Evolutionary conservation across 306 rosid genomes (phyloP).

Genomic region (cucumber (Cucumis sativus)): Cucumber_9930_V3 NC_026657.2:29739501-29740000

Average conservation of each 20-base stretch:
- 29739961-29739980: too few species aligned
- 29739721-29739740: not conserved
- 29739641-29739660: not conserved
- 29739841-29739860: too few species aligned
- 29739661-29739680: not conserved
- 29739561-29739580: not conserved
- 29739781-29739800: not conserved
- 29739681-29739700: not conserved
- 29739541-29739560: not conserved
- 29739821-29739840: too few species aligned
- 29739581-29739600: not conserved
- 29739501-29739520: not conserved
- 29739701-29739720: not conserved
- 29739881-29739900: too few species aligned
- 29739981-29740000: not conserved
- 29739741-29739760: not conserved
- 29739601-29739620: not conserved
- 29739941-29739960: too few species aligned
- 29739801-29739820: too few species aligned
- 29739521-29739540: not conserved
- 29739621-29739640: not conserved
- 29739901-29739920: too few species aligned
- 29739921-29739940: too few species aligned
- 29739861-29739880: too few species aligned
- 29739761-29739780: not conserved